phyloP scores from a whole-genome alignment of 352 stramenopile genomes.

The Phytophthora macrochlamydospora region DNA sequence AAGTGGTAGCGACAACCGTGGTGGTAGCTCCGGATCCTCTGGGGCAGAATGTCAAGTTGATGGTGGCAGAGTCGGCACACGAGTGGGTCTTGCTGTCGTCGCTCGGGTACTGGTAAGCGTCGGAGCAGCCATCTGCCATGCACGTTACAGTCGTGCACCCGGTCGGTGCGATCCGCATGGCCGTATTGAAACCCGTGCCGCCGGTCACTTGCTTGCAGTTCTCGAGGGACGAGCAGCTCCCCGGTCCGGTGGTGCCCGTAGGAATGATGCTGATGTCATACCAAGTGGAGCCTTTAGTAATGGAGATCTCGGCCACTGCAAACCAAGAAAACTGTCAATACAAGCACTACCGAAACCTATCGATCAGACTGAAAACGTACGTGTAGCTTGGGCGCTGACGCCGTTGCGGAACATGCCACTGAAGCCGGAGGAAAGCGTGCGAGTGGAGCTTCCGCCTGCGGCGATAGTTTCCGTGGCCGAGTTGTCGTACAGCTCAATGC shows the following conservation, averaged over 20 bases:
- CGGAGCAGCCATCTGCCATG: constrained; percentile 39
- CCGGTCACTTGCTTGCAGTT: constrained; percentile 50
- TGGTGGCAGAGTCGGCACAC: constrained; percentile 43
- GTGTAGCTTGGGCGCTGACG: constrained; percentile 42
- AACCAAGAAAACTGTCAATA: constrained; percentile 10
- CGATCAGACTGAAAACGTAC: constrained; percentile 10
- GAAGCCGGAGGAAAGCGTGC: constrained; percentile 41
- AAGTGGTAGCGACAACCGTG: neutral
- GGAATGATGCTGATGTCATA: constrained; percentile 67
- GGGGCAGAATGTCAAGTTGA: constrained; percentile 68
- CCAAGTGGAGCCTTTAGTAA: constrained; percentile 37
- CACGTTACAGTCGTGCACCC: constrained; percentile 53
- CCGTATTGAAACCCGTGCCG: constrained; percentile 58
- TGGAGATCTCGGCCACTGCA: constrained; percentile 54
- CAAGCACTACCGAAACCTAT: neutral
- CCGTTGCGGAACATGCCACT: constrained; percentile 73
- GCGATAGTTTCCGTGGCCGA: constrained; percentile 42
- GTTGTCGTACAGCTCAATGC: constrained; percentile 69
- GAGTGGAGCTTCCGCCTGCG: constrained; percentile 34
- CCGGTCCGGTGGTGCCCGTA: constrained; percentile 34
- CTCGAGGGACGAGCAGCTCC: constrained; percentile 42
- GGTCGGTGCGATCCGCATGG: constrained; percentile 51
- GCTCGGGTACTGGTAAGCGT: constrained; percentile 62
- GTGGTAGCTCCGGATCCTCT: constrained; percentile 24
- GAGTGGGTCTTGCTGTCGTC: constrained; percentile 61